Conservation (phyloP, 2,329 filamentous ascomycete species). For the Neurospora sp. region DNA sequence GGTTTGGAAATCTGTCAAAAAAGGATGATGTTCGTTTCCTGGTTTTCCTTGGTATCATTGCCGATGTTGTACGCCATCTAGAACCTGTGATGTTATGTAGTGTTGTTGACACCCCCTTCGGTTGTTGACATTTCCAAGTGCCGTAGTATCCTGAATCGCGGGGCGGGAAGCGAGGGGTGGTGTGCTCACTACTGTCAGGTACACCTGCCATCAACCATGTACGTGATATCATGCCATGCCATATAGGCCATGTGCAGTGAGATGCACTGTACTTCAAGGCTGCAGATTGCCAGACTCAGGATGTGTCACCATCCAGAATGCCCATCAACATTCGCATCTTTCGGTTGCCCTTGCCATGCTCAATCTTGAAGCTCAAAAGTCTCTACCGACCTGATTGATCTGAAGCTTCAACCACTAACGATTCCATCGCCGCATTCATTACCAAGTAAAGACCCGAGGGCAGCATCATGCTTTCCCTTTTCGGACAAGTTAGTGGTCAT, state of each 20-base stretch:
- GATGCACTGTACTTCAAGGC: not conserved
- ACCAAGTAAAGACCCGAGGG: not conserved
- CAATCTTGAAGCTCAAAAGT: not conserved
- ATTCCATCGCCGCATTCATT: not conserved
- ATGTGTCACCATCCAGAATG: not conserved
- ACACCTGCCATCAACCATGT: not conserved
- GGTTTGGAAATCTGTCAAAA: not conserved
- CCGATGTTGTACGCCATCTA: not conserved
- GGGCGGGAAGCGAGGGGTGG: not conserved
- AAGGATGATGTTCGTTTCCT: not conserved
- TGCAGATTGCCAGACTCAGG: not conserved
- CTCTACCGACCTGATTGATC: not conserved
- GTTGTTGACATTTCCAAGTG: not conserved
- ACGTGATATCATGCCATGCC: not conserved
- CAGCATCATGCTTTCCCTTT: not conserved
- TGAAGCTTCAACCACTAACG: not conserved
- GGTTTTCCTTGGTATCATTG: not conserved
- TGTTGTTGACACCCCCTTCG: not conserved
- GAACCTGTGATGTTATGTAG: not conserved
- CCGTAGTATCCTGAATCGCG: not conserved
- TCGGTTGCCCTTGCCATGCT: not conserved
- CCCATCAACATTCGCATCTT: not conserved
- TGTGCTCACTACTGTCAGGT: not conserved
- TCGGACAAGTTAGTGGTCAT: not conserved
- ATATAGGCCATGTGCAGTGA: not conserved